Conservation (phyloP, 1,139 yeast genomes). For the Pneumocystis canis region DNA sequence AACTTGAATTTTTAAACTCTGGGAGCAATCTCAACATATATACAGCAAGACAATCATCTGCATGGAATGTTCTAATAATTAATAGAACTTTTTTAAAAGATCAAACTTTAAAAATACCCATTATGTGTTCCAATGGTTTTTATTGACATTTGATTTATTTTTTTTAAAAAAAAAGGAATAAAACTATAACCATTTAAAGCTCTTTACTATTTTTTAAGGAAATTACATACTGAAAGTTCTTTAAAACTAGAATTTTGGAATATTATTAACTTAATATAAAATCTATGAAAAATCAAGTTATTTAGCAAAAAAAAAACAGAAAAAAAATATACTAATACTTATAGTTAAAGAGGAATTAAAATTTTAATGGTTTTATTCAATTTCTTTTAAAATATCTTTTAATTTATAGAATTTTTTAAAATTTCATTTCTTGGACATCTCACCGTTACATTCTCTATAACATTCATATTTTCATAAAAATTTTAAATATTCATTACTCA, state of each 20-base stretch:
- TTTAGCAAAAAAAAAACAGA: background rate
- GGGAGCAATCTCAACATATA: conserved; percentile 68
- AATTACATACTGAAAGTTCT: too few relatives aligned
- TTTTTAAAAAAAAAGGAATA: background rate
- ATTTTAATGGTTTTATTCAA: background rate
- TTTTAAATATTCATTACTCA: background rate
- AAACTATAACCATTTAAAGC: too few relatives aligned
- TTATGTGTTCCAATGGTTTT: background rate
- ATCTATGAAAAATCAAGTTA: too few relatives aligned
- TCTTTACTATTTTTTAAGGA: too few relatives aligned
- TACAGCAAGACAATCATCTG: conserved; percentile 94
- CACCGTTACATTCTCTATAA: background rate
- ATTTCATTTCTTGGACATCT: background rate
- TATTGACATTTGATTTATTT: background rate
- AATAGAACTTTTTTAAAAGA: conserved; percentile 13
- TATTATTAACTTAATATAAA: too few relatives aligned
- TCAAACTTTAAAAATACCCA: background rate
- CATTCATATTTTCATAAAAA: background rate
- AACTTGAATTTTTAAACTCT: conserved; percentile 41
- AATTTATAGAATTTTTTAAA: background rate
- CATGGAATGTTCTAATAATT: conserved; percentile 79
- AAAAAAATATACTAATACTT: background rate
- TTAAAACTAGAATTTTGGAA: too few relatives aligned
- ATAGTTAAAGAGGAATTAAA: background rate
- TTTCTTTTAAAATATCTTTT: background rate